phyloP scores from a whole-genome alignment of 257 asterid species.

The Thymus mandschuricus region DNA sequence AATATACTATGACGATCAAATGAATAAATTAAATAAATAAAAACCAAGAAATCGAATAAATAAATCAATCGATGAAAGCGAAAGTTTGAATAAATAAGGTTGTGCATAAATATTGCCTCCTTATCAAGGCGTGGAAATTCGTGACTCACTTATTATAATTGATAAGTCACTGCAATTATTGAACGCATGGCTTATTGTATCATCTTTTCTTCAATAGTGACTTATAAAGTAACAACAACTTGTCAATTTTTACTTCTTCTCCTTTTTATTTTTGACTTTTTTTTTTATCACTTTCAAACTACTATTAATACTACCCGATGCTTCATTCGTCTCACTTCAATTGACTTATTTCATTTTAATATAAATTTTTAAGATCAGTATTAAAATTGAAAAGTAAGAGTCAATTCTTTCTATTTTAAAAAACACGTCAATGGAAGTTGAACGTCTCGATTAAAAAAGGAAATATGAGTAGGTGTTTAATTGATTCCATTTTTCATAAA shows the following conservation, averaged over 20 bases:
- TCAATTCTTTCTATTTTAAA: too few relatives aligned
- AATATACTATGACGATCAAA: too few relatives aligned
- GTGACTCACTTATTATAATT: not conserved
- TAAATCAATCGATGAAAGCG: not conserved
- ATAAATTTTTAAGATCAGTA: too few relatives aligned
- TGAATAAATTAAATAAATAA: too few relatives aligned
- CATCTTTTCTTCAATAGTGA: not conserved
- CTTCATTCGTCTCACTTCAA: too few relatives aligned
- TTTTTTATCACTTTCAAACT: not conserved
- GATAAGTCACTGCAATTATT: constrained; percentile 25
- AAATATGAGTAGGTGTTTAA: too few relatives aligned
- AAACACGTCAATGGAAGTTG: too few relatives aligned
- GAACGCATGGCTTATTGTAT: constrained; percentile 21
- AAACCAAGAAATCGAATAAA: not conserved
- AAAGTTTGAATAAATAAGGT: not conserved
- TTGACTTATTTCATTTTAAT: too few relatives aligned
- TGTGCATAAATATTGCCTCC: not conserved
- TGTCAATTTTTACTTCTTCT: not conserved
- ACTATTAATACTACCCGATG: too few relatives aligned
- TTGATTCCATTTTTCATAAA: not conserved
- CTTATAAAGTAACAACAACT: not conserved
- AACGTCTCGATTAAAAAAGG: too few relatives aligned
- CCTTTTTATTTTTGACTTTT: not conserved
- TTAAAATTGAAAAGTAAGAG: too few relatives aligned
- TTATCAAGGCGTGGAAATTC: constrained; percentile 6